phyloP scores from a whole-genome alignment of 768 basidiomycete genomes.

The Tricholoma terreum region DNA sequence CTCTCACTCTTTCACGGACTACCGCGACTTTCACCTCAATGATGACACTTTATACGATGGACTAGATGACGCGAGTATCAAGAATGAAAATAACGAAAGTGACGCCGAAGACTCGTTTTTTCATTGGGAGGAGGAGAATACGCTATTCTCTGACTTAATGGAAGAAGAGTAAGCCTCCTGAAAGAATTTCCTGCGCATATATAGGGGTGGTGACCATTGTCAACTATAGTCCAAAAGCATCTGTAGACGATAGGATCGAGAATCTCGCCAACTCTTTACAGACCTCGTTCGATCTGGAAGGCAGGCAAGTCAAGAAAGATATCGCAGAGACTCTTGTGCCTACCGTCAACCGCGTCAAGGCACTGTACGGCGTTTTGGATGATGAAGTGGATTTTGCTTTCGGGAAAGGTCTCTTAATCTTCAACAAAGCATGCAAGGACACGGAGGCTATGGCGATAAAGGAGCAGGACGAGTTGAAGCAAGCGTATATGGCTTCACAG shows the following conservation, averaged over 20 bases:
- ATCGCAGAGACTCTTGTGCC: constrained; percentile 44
- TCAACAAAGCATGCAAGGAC: constrained; percentile 54
- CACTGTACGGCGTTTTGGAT: constrained; percentile 34
- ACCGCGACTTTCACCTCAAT: constrained; percentile 9
- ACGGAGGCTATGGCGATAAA: constrained; percentile 44
- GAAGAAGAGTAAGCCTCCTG: constrained; percentile 35
- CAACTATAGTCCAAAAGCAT: constrained; percentile 20
- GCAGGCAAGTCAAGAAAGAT: constrained; percentile 35
- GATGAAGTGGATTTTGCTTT: constrained; percentile 36
- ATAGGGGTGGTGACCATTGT: constrained; percentile 3
- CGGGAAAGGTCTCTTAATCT: constrained; percentile 43
- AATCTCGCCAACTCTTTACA: constrained; percentile 41
- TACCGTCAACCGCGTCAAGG: constrained; percentile 46
- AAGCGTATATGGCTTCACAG: constrained; percentile 39
- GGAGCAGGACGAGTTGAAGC: constrained; percentile 41
- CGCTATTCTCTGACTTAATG: constrained; percentile 48
- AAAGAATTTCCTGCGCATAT: constrained; percentile 11
- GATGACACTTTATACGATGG: constrained; percentile 16
- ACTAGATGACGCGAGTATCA: constrained; percentile 3
- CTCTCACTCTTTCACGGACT: background rate
- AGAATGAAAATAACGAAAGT: constrained; percentile 18
- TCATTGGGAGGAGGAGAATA: constrained; percentile 52
- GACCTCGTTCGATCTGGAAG: constrained; percentile 37
- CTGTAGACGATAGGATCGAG: constrained; percentile 30
- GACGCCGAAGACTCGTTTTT: constrained; percentile 33